phyloP scores from a whole-genome alignment of 108 stramenopile genomes.

The Fragilariopsis cylindrus region DNA sequence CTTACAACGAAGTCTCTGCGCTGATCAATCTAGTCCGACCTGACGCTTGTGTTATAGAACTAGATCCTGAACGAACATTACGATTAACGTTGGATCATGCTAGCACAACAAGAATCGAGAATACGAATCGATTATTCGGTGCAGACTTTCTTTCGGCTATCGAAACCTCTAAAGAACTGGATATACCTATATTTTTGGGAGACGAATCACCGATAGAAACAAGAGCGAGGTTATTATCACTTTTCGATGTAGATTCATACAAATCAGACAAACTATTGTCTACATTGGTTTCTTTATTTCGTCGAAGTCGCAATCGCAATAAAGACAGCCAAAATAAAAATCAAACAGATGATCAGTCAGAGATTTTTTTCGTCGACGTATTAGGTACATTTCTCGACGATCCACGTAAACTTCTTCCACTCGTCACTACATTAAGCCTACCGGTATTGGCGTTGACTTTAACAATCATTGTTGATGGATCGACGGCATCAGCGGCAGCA shows the following conservation, averaged over 20 bases:
- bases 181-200: constrained; percentile 56
- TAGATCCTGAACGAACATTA: constrained; percentile 55
- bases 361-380: constrained; percentile 31
- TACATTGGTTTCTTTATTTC: constrained; percentile 27
- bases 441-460: constrained; percentile 29
- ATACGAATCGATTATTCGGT: constrained; percentile 34
- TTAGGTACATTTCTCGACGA: constrained; percentile 40
- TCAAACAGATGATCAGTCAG: neutral
- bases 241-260: constrained; percentile 38
- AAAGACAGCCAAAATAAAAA: neutral
- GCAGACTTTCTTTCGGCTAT: constrained; percentile 56
- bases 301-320: constrained; percentile 1
- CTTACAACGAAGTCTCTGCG: constrained; percentile 44
- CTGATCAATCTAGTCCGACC: constrained; percentile 42
- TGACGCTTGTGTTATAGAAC: constrained; percentile 56
- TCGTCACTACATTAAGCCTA: constrained; percentile 38
- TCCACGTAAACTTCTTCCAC: constrained; percentile 48
- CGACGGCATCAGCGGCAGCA: neutral
- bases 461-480: constrained; percentile 22
- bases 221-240: constrained; percentile 27
- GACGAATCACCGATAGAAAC: constrained; percentile 59
- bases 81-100: constrained; percentile 48
- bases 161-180: constrained; percentile 41
- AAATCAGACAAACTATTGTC: constrained; percentile 28
- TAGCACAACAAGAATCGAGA: constrained; percentile 1